These are phyloP conservation scores for Lachnellula arida DNA, from an alignment of 2,329 filamentous ascomycete genomes.

Conservation along the genomic window DNA sequence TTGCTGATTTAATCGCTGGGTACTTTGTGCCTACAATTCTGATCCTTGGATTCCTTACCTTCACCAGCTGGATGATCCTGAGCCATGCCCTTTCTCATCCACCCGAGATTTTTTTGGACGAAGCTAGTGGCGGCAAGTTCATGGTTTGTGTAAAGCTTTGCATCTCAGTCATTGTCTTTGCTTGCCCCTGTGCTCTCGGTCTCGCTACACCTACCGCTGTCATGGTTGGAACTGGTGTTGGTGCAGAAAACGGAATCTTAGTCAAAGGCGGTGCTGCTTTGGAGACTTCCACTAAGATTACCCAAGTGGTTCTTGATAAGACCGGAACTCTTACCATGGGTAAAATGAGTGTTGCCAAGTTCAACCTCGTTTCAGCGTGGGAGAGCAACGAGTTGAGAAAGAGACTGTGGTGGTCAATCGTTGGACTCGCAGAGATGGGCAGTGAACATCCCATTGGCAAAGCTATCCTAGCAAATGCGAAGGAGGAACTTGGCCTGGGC, in stretches of 20 bases:
- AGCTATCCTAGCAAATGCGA: constrained; percentile 73
- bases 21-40: constrained; percentile 93
- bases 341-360: constrained; percentile 85
- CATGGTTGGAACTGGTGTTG: constrained; percentile 98
- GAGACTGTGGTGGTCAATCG: constrained; percentile 89
- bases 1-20: constrained; percentile 86
- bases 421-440: constrained; percentile 91
- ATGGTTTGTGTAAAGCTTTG: constrained; percentile 98
- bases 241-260: constrained; percentile 93
- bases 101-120: constrained; percentile 80
- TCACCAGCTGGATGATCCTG: constrained; percentile 89
- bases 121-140: constrained; percentile 78
- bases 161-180: constrained; percentile 97
- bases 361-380: constrained; percentile 66
- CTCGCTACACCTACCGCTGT: constrained; percentile 94
- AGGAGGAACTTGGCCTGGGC: constrained; percentile 67
- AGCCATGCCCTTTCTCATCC: constrained; percentile 80
- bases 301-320: constrained; percentile 89
- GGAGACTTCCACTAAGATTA: constrained; percentile 85
- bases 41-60: constrained; percentile 76
- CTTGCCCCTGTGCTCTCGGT: constrained; percentile 94
- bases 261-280: constrained; percentile 93
- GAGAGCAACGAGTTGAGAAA: constrained; percentile 60
- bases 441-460: constrained; percentile 96
- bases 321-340: constrained; percentile 92